Percentiles rank a stretch among this genome's conserved stretches.
These are phyloP conservation scores for Ceratocystis diversiconidia DNA, from an alignment of 2,329 filamentous ascomycete genomes.

Conservation along the genomic window DNA sequence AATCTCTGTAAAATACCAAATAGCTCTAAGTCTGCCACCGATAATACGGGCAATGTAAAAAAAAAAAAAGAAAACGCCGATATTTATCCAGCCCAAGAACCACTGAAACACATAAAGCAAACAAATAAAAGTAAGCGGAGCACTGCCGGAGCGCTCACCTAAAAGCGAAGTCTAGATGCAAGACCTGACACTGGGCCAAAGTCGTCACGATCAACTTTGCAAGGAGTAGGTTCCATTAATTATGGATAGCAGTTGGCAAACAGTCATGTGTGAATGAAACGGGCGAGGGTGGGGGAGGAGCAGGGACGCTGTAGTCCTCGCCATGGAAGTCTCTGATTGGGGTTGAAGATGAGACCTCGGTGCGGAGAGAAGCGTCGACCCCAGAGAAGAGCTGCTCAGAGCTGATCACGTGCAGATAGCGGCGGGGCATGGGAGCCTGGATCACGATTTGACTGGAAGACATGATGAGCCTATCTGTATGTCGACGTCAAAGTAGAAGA, in stretches of 20 bases:
- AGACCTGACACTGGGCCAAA: not conserved
- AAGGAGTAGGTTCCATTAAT: not conserved
- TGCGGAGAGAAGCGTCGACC: conserved; percentile 37
- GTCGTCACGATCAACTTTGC: not conserved
- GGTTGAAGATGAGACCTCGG: conserved; percentile 29
- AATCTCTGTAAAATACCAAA: not conserved
- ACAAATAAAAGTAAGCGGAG: conserved; percentile 7
- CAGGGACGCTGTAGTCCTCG: conserved; percentile 49
- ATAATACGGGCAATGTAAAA: not conserved
- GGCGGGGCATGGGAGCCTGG: conserved; percentile 34
- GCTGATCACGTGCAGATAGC: conserved; percentile 32
- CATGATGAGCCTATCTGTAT: not conserved
- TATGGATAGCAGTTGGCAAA: conserved; percentile 5
- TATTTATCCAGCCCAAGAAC: conserved; percentile 6
- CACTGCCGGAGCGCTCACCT: not conserved
- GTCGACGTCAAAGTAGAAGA: not conserved
- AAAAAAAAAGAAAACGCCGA: not conserved
- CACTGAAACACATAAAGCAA: conserved; percentile 1
- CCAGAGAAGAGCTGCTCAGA: conserved; percentile 40
- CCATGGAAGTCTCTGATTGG: conserved; percentile 37
- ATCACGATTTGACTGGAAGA: conserved; percentile 23
- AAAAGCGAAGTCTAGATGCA: not conserved
- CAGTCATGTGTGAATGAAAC: conserved; percentile 40
- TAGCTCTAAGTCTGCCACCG: not conserved
- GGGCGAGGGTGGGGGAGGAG: conserved; percentile 49